Base-by-base conservation (phyloP, 73 alveolate genomes). In the Stentor roeselii region DNA sequence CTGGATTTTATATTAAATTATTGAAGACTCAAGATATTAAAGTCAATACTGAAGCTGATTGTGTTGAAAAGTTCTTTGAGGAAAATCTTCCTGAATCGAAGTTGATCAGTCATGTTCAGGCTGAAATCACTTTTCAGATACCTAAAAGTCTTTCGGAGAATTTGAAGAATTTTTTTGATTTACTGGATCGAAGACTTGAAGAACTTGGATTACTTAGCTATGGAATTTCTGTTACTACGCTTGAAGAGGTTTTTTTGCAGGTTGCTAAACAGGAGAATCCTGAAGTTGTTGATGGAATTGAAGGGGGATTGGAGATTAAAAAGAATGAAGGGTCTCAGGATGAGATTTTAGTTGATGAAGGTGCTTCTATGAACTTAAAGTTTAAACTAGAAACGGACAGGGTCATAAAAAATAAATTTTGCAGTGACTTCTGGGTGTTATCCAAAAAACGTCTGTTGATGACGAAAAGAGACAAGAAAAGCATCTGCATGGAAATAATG, bases 241-340 rank as follows among this genome's bases (percentile, higher is more conserved):
- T 97, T 67, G 99, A 97, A 93, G 99, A 97, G 82, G 99, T 97
- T 0, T 97, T 96, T 86, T 90, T 97, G 1, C 93, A 90, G 84
- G 97, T 96, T 27, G n/a, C n/a, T n/a, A n/a, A n/a, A n/a, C n/a
- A n/a, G n/a, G n/a, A n/a, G n/a, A n/a, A n/a, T n/a, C n/a, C n/a
- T n/a, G n/a, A n/a, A n/a, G n/a, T n/a, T n/a, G n/a, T n/a, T n/a
- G n/a, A n/a, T n/a, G n/a, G n/a, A n/a, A n/a, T n/a, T n/a, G n/a
- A n/a, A n/a, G n/a, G n/a, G n/a, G n/a, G n/a, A n/a, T n/a, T n/a
- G n/a, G n/a, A n/a, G n/a, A n/a, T n/a, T n/a, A n/a, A n/a, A n/a
- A n/a, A n/a, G n/a, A n/a, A n/a, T n/a, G n/a, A n/a, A n/a, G n/a
- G n/a, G n/a, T n/a, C n/a, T n/a, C n/a, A n/a, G n/a, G n/a, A n/a